Evolutionary conservation across 2,329 filamentous ascomycete species (phyloP).

Genomic region (Alternaria panax): DNA sequence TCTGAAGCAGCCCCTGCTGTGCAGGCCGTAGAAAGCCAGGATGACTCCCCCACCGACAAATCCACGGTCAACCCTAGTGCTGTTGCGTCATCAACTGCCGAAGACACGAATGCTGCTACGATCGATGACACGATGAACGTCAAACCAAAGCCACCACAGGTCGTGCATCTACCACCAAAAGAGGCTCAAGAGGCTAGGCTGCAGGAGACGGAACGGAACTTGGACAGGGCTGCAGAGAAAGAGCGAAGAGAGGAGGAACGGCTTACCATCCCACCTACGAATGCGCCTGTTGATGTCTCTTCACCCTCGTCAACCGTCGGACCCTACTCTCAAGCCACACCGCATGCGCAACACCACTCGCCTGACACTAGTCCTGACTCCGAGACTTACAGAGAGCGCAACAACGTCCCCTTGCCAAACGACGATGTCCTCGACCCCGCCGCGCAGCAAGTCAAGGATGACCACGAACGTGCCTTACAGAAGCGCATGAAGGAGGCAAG

Average conservation of each 20-base stretch:
- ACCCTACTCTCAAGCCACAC: slow-evolving; percentile 75
- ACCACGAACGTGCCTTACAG: slow-evolving; percentile 61
- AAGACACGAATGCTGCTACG: slow-evolving; percentile 32
- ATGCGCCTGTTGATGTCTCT: slow-evolving; percentile 48
- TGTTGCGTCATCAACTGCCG: slow-evolving; percentile 39
- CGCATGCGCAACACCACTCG: slow-evolving; percentile 71
- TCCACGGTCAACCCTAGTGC: slow-evolving; percentile 33
- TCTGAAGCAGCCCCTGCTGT: slow-evolving; percentile 16
- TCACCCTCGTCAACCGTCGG: slow-evolving; percentile 71
- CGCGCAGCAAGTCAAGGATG: slow-evolving; percentile 58
- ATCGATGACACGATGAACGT: slow-evolving; percentile 13
- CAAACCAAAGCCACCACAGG: slow-evolving; percentile 40
- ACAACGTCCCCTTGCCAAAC: slow-evolving; percentile 33
- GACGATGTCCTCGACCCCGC: slow-evolving; percentile 47
- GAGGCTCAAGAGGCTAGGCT: slow-evolving; percentile 59
- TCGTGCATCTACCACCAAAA: slow-evolving; percentile 58
- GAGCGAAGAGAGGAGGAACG: slow-evolving; percentile 50
- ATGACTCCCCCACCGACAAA: slow-evolving; percentile 20
- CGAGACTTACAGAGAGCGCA: slow-evolving; percentile 55
- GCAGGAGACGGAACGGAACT: slow-evolving; percentile 51
- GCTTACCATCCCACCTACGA: slow-evolving; percentile 37
- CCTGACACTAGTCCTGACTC: slow-evolving; percentile 78
- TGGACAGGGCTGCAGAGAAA: slow-evolving; percentile 48
- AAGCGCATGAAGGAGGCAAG: slow-evolving; percentile 58
- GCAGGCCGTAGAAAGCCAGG: slow-evolving; percentile 16